Percentiles rank a stretch among this genome's conserved stretches.
Conservation (phyloP, 768 basidiomycete species). For the Psilocybe cyanescens region DNA sequence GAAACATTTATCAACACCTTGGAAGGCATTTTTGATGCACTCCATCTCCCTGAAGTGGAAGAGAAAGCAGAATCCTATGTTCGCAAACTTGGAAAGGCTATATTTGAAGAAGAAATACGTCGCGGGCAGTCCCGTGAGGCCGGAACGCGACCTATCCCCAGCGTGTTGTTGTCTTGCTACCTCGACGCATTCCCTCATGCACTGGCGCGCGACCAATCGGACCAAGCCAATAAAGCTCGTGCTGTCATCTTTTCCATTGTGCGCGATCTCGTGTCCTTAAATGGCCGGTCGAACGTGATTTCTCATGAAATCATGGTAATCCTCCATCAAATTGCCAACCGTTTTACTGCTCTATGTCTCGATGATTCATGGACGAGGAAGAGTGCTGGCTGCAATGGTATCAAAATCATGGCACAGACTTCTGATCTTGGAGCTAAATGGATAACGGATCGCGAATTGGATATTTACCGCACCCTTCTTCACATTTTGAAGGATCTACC, state of each 20-base stretch:
- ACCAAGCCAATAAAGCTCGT: slow-evolving; percentile 64
- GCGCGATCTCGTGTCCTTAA: slow-evolving; percentile 65
- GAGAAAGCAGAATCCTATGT: slow-evolving; percentile 73
- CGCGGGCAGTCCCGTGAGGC: slow-evolving; percentile 58
- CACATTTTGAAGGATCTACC: slow-evolving; percentile 96
- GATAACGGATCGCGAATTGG: slow-evolving; percentile 86
- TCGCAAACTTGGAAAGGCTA: slow-evolving; percentile 64
- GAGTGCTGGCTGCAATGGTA: slow-evolving; percentile 86
- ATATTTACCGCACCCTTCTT: slow-evolving; percentile 87
- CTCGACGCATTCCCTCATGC: slow-evolving; percentile 84
- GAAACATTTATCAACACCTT: slow-evolving; percentile 70
- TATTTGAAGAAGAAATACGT: slow-evolving; percentile 78
- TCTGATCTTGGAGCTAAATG: slow-evolving; percentile 76
- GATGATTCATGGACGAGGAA: slow-evolving; percentile 92
- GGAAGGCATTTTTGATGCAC: slow-evolving; percentile 79
- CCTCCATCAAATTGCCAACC: slow-evolving; percentile 80
- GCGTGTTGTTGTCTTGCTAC: slow-evolving; percentile 64
- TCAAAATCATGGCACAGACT: slow-evolving; percentile 77
- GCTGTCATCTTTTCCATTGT: slow-evolving; percentile 66
- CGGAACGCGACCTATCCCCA: slow-evolving; percentile 55
- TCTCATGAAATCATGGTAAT: slow-evolving; percentile 65
- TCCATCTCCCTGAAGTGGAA: slow-evolving; percentile 70
- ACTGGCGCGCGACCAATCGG: slow-evolving; percentile 65
- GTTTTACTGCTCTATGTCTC: slow-evolving; percentile 85
- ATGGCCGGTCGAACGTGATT: slow-evolving; percentile 46